A percentile compares a stretch with the other conserved stretches of the same genome.
Conservation (phyloP, 139 green algal species). For the Nannochloris sp. region DNA sequence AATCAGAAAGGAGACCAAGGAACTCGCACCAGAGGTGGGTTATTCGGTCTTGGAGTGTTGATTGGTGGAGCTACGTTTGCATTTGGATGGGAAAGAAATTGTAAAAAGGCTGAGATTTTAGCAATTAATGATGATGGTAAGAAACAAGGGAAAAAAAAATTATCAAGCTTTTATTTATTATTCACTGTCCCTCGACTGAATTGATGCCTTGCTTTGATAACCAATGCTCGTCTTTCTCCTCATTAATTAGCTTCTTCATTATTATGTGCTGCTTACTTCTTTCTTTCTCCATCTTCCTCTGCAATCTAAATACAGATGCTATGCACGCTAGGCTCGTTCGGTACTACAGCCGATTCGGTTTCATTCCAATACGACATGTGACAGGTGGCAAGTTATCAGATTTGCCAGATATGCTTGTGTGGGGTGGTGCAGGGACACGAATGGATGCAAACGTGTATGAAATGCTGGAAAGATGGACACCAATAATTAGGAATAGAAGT, state of each 20-base stretch:
- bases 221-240: too few species aligned
- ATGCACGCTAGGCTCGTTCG: slow-evolving; percentile 43
- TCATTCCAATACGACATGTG: slow-evolving; percentile 34
- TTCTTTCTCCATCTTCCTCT: background rate
- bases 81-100: slow-evolving; percentile 43
- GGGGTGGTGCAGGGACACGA: slow-evolving; percentile 67
- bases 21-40: slow-evolving; percentile 27
- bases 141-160: too few species aligned
- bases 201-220: too few species aligned
- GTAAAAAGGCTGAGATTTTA: slow-evolving; percentile 65
- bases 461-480: slow-evolving; percentile 50
- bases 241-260: background rate
- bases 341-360: slow-evolving; percentile 61
- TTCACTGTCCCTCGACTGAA: too few species aligned
- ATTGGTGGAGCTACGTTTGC: slow-evolving; percentile 58
- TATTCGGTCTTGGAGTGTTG: slow-evolving; percentile 59
- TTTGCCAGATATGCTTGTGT: slow-evolving; percentile 59
- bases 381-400: slow-evolving; percentile 37
- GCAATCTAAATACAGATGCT: slow-evolving; percentile 27
- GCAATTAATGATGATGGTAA: slow-evolving; percentile 71
- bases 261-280: background rate
- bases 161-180: too few species aligned
- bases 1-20: slow-evolving; percentile 19
- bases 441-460: slow-evolving; percentile 62
- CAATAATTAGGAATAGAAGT: slow-evolving; percentile 19